Base-by-base conservation (phyloP, 179 eudicot genomes). In the Beta macrorhiza region DNA sequence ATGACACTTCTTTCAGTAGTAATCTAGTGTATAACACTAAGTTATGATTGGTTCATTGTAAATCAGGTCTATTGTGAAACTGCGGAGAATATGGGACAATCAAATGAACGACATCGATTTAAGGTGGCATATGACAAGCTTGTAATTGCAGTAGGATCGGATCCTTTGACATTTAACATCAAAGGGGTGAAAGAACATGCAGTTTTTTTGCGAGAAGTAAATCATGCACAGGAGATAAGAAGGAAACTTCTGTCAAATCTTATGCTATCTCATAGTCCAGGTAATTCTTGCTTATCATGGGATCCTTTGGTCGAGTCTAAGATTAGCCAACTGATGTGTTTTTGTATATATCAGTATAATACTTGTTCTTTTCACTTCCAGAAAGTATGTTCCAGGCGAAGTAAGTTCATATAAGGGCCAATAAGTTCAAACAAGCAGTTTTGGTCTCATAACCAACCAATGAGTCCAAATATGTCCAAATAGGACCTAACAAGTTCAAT, bases 111-210 rank as follows among this genome's bases (percentile, higher is more conserved):
- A 42, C 91, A 91, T 78, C 85, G 81, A 63, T 93, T 93, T 74
- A 90, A 88, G 85, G 97, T 93, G 64, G 89, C 97, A 53, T 91
- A 91, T 74, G 97, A 93, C 87, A 93, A 93, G 88, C 95, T 93
- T 84, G 93, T 93, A 32, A 88, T 93, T 70, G 97, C 92, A 82
- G 85, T 89, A 47, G 97, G 97, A 84, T 84, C 97, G 63, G 97
- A 93, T 49, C 97, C 97, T 57, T 76, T 89, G 85, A 93, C 97
- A 52, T 93, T 93, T 82, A 93, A 93, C 45, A 89, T 93, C 63
- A 91, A 93, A 79, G 97, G 97, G 37, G 97, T 93, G 67, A 84
- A 88, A 71, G 97, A 93, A 82, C 87, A 93, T 74, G 95, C 97
- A 17, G 82, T 86, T 59, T 93, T 93, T 71, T 92, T 93, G 17